Percentiles rank a stretch among this genome's conserved stretches.
These are phyloP conservation scores for Akanthomyces uredinophilus DNA, from an alignment of 2,329 filamentous ascomycete genomes.

Conservation along the genomic window DNA sequence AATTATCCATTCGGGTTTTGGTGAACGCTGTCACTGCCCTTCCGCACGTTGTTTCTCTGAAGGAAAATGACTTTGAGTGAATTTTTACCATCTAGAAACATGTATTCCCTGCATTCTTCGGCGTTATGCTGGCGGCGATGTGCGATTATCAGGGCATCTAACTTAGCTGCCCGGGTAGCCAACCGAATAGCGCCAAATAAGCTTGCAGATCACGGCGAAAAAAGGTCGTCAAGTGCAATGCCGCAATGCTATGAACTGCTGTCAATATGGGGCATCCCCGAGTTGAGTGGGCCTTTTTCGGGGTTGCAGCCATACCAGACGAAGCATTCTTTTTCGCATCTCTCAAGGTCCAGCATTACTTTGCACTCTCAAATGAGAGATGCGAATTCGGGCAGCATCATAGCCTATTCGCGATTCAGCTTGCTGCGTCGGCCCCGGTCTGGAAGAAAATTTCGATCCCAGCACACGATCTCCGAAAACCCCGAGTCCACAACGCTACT, in stretches of 20 bases:
- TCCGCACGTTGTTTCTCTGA: no score
- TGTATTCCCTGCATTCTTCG: neutral
- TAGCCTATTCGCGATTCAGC: neutral
- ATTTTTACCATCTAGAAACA: no score
- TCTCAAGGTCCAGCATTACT: neutral
- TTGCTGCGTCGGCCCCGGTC: no score
- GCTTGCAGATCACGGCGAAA: constrained; percentile 3
- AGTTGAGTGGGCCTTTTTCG: neutral
- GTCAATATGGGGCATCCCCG: neutral
- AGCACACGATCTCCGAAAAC: neutral
- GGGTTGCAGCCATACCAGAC: neutral
- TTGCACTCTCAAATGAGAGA: neutral
- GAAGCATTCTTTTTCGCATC: neutral
- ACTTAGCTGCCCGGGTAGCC: neutral
- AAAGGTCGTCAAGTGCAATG: neutral
- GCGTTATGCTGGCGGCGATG: neutral
- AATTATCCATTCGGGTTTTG: neutral
- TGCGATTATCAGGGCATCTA: neutral
- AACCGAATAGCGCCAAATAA: neutral
- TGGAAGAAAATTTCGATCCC: neutral
- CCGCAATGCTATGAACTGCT: neutral
- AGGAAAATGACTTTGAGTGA: neutral
- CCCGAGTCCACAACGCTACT: neutral
- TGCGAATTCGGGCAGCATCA: neutral
- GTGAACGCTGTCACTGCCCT: neutral